These are phyloP conservation scores for Neurospora sp. DNA, from an alignment of 495 filamentous ascomycete genomes.

Conservation along the genomic window DNA sequence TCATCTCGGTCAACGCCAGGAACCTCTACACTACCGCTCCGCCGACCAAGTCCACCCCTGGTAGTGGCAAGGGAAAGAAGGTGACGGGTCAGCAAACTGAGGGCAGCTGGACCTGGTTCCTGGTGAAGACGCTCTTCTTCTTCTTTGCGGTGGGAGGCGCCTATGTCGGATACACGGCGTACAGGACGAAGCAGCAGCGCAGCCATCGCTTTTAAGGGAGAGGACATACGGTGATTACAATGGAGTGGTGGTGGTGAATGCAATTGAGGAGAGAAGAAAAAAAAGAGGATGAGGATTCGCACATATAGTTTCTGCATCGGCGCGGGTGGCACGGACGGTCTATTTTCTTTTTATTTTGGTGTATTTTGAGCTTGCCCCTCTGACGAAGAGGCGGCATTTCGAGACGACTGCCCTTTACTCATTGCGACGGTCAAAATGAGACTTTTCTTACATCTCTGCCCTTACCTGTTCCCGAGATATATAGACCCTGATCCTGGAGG, in stretches of 20 bases:
- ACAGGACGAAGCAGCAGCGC: slow-evolving; percentile 56
- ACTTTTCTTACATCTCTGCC: background rate
- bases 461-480: background rate
- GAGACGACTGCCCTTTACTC: background rate
- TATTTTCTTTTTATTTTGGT: background rate
- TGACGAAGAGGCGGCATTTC: background rate
- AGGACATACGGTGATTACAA: background rate
- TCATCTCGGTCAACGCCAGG: slow-evolving; percentile 76
- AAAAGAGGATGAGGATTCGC: slow-evolving; percentile 2
- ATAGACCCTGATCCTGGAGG: background rate
- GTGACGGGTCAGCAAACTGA: slow-evolving; percentile 21
- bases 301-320: background rate
- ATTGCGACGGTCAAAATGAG: background rate
- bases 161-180: slow-evolving; percentile 81
- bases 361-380: background rate
- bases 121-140: slow-evolving; percentile 76
- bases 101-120: slow-evolving; percentile 86
- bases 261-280: slow-evolving; percentile 2
- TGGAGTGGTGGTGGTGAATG: slow-evolving; percentile 2
- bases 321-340: background rate
- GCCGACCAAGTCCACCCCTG: slow-evolving; percentile 30
- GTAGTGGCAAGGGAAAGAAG: slow-evolving; percentile 31
- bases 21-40: slow-evolving; percentile 69
- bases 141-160: slow-evolving; percentile 54
- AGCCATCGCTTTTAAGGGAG: slow-evolving; percentile 64